Percentiles rank a stretch among this genome's conserved stretches.
These are phyloP conservation scores for Stramenopiles sp. DNA, from an alignment of 352 stramenopile species.

Conservation along the genomic window DNA sequence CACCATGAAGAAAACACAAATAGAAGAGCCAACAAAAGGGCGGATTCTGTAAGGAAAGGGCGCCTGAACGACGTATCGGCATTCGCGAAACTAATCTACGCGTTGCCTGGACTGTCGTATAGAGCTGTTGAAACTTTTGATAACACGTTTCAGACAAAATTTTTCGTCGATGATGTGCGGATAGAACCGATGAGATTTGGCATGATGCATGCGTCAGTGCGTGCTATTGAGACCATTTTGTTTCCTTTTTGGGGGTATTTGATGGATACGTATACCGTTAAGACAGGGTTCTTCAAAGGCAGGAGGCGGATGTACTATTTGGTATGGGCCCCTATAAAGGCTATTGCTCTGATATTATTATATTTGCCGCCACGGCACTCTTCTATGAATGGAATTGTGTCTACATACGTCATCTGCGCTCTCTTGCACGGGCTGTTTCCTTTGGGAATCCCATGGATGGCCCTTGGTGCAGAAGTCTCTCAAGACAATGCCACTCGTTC, in stretches of 20 bases:
- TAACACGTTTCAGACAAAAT: slow-evolving; percentile 16
- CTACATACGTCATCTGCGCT: slow-evolving; percentile 3
- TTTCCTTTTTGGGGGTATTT: slow-evolving; percentile 14
- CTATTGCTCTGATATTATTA: slow-evolving; percentile 13
- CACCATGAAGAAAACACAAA: too few relatives aligned
- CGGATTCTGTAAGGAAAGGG: too few relatives aligned
- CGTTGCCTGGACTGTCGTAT: not conserved
- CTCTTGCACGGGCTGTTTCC: slow-evolving; percentile 13
- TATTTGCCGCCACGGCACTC: slow-evolving; percentile 10
- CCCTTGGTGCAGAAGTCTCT: slow-evolving; percentile 14
- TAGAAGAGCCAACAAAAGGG: too few relatives aligned
- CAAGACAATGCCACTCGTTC: slow-evolving; percentile 6
- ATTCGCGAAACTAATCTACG: slow-evolving; percentile 5
- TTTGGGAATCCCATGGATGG: slow-evolving; percentile 12
- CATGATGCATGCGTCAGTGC: slow-evolving; percentile 13
- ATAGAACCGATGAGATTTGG: slow-evolving; percentile 13
- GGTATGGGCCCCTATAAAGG: slow-evolving; percentile 7
- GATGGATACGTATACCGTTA: slow-evolving; percentile 13
- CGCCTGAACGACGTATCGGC: not conserved
- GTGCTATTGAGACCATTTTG: slow-evolving; percentile 12
- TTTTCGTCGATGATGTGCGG: slow-evolving; percentile 15
- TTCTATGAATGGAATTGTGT: not conserved
- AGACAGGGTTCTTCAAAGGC: slow-evolving; percentile 12
- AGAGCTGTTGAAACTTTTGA: slow-evolving; percentile 11
- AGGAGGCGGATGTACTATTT: slow-evolving; percentile 11